Conservation (phyloP, 176 grass and related monocot genomes). For the Microstegium vimineum region DNA sequence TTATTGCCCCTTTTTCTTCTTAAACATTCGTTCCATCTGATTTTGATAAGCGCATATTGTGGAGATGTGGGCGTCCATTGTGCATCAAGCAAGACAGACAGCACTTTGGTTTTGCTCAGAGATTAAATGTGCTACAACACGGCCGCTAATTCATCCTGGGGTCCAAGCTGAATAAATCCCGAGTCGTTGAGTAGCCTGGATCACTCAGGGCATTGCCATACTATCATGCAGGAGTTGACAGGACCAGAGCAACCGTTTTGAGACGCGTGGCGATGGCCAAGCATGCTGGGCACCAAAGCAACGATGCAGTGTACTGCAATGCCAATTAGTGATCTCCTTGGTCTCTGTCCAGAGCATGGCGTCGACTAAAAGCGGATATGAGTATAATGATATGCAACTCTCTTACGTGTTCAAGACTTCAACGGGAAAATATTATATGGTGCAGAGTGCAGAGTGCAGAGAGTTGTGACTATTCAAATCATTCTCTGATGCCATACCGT, state of each 20-base stretch:
- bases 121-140: neutral
- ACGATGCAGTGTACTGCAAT: neutral
- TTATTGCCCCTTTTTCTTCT: neutral
- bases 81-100: too few relatives aligned
- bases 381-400: neutral
- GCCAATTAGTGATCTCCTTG: neutral
- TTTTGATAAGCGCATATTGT: neutral
- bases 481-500: neutral
- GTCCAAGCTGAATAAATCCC: neutral
- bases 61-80: neutral
- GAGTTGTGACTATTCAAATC: neutral
- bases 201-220: neutral
- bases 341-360: neutral
- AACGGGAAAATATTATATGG: neutral
- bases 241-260: neutral
- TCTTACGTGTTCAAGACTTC: too few relatives aligned
- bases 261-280: neutral
- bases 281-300: neutral
- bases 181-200: neutral
- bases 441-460: too few relatives aligned
- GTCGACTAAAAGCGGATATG: neutral
- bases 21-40: neutral
- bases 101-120: neutral
- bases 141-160: neutral
- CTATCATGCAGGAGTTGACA: neutral